Conservation (phyloP, 2,329 filamentous ascomycete species). For the Trichoderma oligosporum region DNA sequence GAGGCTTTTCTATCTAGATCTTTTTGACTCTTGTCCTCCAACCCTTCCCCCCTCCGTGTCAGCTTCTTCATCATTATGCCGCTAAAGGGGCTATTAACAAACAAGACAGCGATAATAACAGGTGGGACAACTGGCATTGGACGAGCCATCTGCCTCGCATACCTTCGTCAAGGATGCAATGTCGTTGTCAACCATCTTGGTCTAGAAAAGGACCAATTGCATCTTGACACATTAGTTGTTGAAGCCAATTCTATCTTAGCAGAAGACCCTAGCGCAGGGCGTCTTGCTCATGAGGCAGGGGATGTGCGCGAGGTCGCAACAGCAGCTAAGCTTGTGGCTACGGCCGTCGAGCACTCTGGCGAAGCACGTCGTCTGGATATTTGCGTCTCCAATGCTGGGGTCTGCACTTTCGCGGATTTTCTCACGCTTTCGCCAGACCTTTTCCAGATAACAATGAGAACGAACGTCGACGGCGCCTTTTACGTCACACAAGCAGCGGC, state of each 20-base stretch:
- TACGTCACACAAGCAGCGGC: conserved; percentile 82
- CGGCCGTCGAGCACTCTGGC: conserved; percentile 58
- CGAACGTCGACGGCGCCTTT: conserved; percentile 86
- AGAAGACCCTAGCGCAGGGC: conserved; percentile 45
- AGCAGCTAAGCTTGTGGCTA: conserved; percentile 61
- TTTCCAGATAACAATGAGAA: conserved; percentile 66
- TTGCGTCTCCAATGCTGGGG: conserved; percentile 83
- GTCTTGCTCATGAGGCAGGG: conserved; percentile 65
- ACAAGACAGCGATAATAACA: conserved; percentile 81
- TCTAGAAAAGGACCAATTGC: conserved; percentile 47
- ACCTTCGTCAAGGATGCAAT: conserved; percentile 70
- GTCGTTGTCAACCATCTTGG: conserved; percentile 80
- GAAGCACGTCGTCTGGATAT: conserved; percentile 60
- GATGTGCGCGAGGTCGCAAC: conserved; percentile 75
- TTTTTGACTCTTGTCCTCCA: neutral
- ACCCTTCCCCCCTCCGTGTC: neutral
- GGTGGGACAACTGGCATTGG: conserved; percentile 85
- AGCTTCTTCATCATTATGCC: conserved; percentile 36
- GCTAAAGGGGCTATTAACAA: conserved; percentile 55
- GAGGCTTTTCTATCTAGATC: neutral
- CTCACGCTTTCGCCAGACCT: conserved; percentile 68
- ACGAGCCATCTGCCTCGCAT: conserved; percentile 76
- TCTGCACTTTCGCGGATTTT: conserved; percentile 87
- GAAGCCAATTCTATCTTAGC: conserved; percentile 47
- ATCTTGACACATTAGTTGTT: conserved; percentile 51